phyloP scores from a whole-genome alignment of 768 basidiomycete species.

The Boletus vinaceobasis region DNA sequence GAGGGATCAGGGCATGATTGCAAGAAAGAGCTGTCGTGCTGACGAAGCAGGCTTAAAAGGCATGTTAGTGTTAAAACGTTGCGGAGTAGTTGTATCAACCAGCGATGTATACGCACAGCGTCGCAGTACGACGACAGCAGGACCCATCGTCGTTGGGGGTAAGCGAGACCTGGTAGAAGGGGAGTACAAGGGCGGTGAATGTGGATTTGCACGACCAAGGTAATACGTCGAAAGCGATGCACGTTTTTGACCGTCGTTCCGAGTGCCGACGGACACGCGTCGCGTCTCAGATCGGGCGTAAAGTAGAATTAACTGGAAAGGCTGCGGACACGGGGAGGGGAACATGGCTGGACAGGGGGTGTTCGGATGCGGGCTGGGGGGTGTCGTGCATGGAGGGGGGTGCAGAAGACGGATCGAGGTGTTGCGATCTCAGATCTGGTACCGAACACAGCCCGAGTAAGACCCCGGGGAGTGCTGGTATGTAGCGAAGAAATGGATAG shows the following conservation, averaged over 20 bases:
- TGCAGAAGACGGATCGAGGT: not conserved
- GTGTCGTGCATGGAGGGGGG: not conserved
- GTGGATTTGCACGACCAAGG: too few species aligned
- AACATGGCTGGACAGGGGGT: not conserved
- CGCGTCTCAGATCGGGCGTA: too few species aligned
- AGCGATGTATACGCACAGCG: not conserved
- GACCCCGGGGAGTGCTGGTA: constrained; percentile 20
- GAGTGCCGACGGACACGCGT: not conserved
- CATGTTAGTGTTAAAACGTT: not conserved
- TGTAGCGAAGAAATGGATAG: constrained; percentile 1
- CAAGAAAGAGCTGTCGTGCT: not conserved
- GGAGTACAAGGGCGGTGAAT: too few species aligned
- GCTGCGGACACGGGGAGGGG: not conserved
- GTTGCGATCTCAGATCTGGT: constrained; percentile 16
- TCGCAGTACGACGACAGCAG: too few species aligned
- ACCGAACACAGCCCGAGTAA: constrained; percentile 15
- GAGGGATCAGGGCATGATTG: constrained; percentile 2
- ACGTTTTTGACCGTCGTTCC: not conserved
- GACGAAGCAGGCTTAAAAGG: not conserved
- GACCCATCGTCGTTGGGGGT: too few species aligned
- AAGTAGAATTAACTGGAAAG: not conserved
- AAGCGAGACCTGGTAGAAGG: not conserved
- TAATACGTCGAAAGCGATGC: not conserved
- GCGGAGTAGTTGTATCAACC: not conserved
- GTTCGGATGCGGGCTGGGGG: not conserved